phyloP scores from a whole-genome alignment of 495 filamentous ascomycete genomes.

The Aspergillus coremiiformis region DNA sequence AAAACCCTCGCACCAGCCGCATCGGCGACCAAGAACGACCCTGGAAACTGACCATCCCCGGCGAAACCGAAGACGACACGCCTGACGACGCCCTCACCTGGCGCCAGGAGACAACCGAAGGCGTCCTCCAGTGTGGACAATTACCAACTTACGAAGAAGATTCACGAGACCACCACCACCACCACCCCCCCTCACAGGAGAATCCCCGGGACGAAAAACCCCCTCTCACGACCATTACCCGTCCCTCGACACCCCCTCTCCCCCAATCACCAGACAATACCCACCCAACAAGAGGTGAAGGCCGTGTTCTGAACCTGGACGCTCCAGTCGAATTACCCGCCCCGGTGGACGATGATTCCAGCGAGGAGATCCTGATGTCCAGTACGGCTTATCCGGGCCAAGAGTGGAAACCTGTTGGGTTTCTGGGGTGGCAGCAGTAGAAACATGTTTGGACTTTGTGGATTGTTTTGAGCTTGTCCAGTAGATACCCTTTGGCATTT shows the following conservation, averaged over 20 bases:
- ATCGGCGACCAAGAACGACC: constrained; percentile 27
- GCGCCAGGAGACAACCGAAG: constrained; percentile 2
- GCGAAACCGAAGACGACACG: constrained; percentile 6
- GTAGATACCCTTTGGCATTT: constrained; percentile 4
- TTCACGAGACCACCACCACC: background rate
- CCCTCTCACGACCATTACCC: background rate
- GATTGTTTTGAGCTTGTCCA: background rate
- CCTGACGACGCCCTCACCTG: background rate
- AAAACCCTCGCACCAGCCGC: constrained; percentile 18
- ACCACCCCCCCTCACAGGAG: background rate
- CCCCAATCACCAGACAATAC: background rate
- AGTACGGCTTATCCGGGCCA: constrained; percentile 76
- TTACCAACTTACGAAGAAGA: constrained; percentile 18
- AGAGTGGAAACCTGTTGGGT: constrained; percentile 62
- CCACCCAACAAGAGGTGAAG: constrained; percentile 22
- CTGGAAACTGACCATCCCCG: constrained; percentile 25
- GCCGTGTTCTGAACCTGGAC: constrained; percentile 16
- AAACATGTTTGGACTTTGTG: background rate
- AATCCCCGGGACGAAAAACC: constrained; percentile 1
- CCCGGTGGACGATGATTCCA: constrained; percentile 40
- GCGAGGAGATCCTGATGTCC: constrained; percentile 58
- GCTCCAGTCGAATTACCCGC: constrained; percentile 34
- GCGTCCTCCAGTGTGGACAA: constrained; percentile 5
- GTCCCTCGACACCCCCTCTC: background rate
- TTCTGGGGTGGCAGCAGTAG: constrained; percentile 17